Evolutionary conservation across 371 early-diverging fungal species (phyloP).

Genomic region (Blakeslea trispora): DNA sequence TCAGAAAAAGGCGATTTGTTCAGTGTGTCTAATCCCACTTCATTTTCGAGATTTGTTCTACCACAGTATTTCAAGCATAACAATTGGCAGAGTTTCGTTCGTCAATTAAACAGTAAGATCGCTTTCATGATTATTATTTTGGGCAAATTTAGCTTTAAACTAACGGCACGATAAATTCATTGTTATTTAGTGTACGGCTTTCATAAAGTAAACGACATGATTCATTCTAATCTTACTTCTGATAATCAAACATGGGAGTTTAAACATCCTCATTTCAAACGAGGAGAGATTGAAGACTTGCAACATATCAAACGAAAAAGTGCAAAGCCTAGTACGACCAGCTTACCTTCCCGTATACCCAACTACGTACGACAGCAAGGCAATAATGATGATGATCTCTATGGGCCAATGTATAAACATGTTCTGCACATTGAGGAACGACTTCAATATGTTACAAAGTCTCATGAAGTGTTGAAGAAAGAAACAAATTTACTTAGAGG

Average conservation of each 20-base stretch:
- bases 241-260: conserved; percentile 72
- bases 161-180: too few relatives aligned
- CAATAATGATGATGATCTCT: conserved; percentile 19
- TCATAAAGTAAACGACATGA: conserved; percentile 66
- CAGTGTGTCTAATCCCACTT: conserved; percentile 62
- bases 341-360: background rate
- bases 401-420: conserved; percentile 24
- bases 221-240: conserved; percentile 54
- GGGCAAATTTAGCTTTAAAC: too few relatives aligned
- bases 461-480: conserved; percentile 20
- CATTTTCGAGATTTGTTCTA: conserved; percentile 56
- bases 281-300: conserved; percentile 56
- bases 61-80: conserved; percentile 87
- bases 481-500: conserved; percentile 20
- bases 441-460: conserved; percentile 17
- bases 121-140: too few relatives aligned
- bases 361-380: background rate
- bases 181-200: conserved; percentile 54
- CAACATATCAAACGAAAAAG: conserved; percentile 67
- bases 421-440: conserved; percentile 30
- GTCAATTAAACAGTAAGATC: conserved; percentile 83
- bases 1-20: conserved; percentile 65
- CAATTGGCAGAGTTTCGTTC: conserved; percentile 84
- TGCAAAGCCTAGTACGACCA: conserved; percentile 31
- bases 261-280: conserved; percentile 65